phyloP scores from a whole-genome alignment of 148 eudicot species.

The Amaranthus hypochondriacus region DNA sequence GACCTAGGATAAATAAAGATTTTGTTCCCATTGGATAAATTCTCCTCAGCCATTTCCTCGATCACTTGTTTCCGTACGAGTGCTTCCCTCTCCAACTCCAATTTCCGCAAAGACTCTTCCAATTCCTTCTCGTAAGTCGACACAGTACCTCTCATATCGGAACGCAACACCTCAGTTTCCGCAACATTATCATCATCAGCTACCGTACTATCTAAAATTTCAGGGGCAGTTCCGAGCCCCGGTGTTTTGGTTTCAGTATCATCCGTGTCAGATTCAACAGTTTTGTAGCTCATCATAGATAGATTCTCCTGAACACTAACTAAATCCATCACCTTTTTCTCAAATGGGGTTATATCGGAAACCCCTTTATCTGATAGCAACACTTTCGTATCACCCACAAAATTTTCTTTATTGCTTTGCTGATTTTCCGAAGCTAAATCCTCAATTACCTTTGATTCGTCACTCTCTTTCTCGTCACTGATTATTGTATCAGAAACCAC shows the following conservation, averaged over 20 bases:
- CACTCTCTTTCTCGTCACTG: no score
- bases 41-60: conserved; percentile 61
- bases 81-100: conserved; percentile 71
- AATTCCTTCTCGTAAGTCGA: conserved; percentile 41
- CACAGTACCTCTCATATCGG: not conserved
- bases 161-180: conserved; percentile 24
- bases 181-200: conserved; percentile 4
- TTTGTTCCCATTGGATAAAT: conserved; percentile 50
- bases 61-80: conserved; percentile 43
- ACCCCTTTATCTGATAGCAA: conserved; percentile 3
- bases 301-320: not conserved
- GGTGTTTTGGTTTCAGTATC: not conserved
- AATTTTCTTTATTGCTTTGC: conserved; percentile 17
- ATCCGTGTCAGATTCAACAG: conserved; percentile 15
- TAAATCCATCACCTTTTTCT: conserved; percentile 9
- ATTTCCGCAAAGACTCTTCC: conserved; percentile 22
- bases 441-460: not conserved
- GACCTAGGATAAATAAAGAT: conserved; percentile 64
- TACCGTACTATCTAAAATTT: not conserved
- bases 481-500: not conserved
- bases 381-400: conserved; percentile 5
- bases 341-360: conserved; percentile 11
- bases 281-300: not conserved
- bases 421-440: conserved; percentile 1
- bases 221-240: not conserved